Conservation (phyloP, 331 rosid species). For the Dryas integrifolia region DNA sequence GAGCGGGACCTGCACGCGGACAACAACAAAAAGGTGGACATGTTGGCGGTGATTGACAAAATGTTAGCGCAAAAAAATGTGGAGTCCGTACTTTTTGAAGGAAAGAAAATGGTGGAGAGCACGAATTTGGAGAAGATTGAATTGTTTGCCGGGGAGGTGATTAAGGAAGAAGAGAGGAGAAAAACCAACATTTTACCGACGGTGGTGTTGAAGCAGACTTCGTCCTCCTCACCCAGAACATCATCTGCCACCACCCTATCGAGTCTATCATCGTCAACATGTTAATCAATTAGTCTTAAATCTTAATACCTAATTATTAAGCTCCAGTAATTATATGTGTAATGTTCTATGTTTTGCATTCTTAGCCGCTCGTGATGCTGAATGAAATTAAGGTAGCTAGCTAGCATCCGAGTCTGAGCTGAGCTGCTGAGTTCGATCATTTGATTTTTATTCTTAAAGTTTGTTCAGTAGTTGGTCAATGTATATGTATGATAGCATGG, state of each 20-base stretch:
- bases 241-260: conserved; percentile 86
- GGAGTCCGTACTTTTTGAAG: conserved; percentile 68
- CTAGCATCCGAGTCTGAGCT: conserved; percentile 32
- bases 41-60: conserved; percentile 46
- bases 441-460: not conserved
- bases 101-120: conserved; percentile 58
- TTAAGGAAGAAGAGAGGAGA: conserved; percentile 74
- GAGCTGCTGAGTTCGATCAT: conserved; percentile 29
- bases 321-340: not conserved
- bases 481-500: conserved; percentile 8
- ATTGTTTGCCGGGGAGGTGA: conserved; percentile 55
- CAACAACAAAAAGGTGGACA: conserved; percentile 29
- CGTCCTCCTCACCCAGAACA: conserved; percentile 76
- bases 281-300: not conserved
- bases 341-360: not conserved
- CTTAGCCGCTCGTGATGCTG: conserved; percentile 48
- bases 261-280: conserved; percentile 45
- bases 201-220: conserved; percentile 63
- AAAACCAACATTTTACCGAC: conserved; percentile 62
- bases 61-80: conserved; percentile 76
- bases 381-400: not conserved
- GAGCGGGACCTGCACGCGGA: not conserved
- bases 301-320: too few relatives aligned
- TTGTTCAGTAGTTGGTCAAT: not conserved
- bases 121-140: conserved; percentile 71